Base-by-base conservation (phyloP, 1,284 basidiomycete genomes). In the Pseudomicrostroma phylloplanum region DNA sequence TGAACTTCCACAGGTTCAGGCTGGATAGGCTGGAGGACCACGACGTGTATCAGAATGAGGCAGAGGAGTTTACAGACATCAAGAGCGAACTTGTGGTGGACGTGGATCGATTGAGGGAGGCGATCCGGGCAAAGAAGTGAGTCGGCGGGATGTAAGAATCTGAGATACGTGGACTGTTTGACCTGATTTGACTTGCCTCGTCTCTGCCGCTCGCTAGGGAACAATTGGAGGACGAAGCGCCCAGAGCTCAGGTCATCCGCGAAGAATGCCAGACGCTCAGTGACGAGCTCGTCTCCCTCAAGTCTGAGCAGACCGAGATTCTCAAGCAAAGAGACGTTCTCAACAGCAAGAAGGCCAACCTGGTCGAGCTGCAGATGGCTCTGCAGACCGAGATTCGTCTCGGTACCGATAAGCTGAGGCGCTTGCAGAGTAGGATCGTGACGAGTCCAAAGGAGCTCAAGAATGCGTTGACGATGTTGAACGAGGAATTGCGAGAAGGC, bases 1-100 rank as follows among this genome's bases (percentile, higher is more conserved):
- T 76, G 67, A 79, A 79, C 66, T 79, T 79, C 61, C 73, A 74
- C 63, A 73, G 75, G 36, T 73, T 79, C 64, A 66, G 70, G 1
- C 40, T 63, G 15, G 51, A 54, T 19, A 17, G 51, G 6, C 17
- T 25, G 13, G 17, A 19, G 17, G 51, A 54, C 8, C 26, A 23
- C 25, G 51, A 54, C 21, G 13, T 23, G 51, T 54, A 23, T 25
- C 13, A 19, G n/a, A 21, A 23, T 26, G 51, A 54, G 21, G 25
- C 26, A 13, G 51, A 54, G n/a, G 51, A 54, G 51, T 25, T 54
- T 25, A 25, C 26, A 23, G 51, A 17, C 13, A 15, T 15, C 6
- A 54, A 54, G 51, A 25, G 26, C 21, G 51, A 54, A 6, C 51
- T 54, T 2, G 21, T 23, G 21, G 21, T 25, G 2, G n/a, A 54